Conservation (phyloP, 169 alveolate genomes). For the Besnoitia besnoiti region DNA sequence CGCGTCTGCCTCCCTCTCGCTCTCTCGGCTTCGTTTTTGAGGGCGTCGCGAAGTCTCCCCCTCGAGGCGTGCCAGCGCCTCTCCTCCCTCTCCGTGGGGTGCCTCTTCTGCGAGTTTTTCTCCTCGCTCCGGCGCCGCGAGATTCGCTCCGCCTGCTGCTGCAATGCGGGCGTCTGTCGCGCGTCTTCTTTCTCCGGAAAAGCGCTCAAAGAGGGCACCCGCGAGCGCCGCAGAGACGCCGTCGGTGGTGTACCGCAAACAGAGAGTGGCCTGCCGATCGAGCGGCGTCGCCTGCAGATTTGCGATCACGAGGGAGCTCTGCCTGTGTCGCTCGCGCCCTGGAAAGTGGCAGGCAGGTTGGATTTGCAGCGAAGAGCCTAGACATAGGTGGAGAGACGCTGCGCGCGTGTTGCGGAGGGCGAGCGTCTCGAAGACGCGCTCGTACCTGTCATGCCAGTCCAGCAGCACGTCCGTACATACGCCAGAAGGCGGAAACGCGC, state of each 20-base stretch:
- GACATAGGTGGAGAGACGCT: constrained; percentile 81
- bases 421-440: constrained; percentile 75
- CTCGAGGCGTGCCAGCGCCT: not conserved
- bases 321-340: constrained; percentile 73
- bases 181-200: not conserved
- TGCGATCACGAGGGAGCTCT: constrained; percentile 77
- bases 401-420: constrained; percentile 75
- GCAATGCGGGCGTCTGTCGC: not conserved
- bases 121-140: not conserved
- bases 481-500: constrained; percentile 84
- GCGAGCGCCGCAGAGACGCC: constrained; percentile 30
- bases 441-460: constrained; percentile 87
- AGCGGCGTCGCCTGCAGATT: constrained; percentile 83
- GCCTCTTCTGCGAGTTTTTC: not conserved
- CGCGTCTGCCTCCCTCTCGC: not conserved
- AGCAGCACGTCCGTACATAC: constrained; percentile 83
- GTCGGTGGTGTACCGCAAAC: constrained; percentile 81
- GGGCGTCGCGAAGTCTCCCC: not conserved
- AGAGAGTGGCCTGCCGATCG: constrained; percentile 75
- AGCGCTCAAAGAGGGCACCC: not conserved
- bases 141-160: not conserved
- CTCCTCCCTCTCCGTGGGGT: not conserved
- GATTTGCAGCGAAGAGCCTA: constrained; percentile 84
- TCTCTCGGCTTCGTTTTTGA: not conserved
- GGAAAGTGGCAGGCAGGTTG: constrained; percentile 87